Conservation (phyloP, 305 asterid genomes). For the Rubia tinctorum region DNA sequence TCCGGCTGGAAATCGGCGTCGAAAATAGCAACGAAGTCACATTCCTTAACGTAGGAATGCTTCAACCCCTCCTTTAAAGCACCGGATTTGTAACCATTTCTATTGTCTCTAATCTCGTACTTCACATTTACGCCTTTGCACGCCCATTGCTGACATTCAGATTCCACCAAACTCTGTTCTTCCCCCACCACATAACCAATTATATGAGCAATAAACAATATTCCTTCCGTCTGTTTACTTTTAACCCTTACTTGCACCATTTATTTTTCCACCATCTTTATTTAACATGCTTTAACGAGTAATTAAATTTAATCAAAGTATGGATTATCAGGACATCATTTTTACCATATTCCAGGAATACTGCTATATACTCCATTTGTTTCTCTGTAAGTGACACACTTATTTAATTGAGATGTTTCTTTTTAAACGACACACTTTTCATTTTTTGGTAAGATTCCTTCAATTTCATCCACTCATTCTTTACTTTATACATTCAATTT, state of each 20-base stretch:
- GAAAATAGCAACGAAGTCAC: conserved; percentile 76
- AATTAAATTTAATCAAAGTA: too few relatives aligned
- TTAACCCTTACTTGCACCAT: not conserved
- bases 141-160: conserved; percentile 90
- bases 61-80: conserved; percentile 73
- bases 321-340: too few relatives aligned
- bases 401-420: too few relatives aligned
- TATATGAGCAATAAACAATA: not conserved
- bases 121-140: conserved; percentile 79
- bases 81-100: conserved; percentile 93
- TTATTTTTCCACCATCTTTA: not conserved
- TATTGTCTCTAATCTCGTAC: conserved; percentile 75
- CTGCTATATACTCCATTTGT: too few relatives aligned
- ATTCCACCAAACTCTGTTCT: conserved; percentile 62
- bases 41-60: conserved; percentile 57
- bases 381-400: too few relatives aligned
- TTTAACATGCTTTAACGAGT: not conserved
- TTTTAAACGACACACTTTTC: too few relatives aligned
- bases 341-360: too few relatives aligned
- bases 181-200: not conserved
- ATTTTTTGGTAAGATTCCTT: too few relatives aligned
- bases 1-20: conserved; percentile 97
- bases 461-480: too few relatives aligned
- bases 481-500: too few relatives aligned
- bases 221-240: not conserved